Conservation (phyloP, 1,284 basidiomycete species). For the Pyrrhoderma noxium region DNA sequence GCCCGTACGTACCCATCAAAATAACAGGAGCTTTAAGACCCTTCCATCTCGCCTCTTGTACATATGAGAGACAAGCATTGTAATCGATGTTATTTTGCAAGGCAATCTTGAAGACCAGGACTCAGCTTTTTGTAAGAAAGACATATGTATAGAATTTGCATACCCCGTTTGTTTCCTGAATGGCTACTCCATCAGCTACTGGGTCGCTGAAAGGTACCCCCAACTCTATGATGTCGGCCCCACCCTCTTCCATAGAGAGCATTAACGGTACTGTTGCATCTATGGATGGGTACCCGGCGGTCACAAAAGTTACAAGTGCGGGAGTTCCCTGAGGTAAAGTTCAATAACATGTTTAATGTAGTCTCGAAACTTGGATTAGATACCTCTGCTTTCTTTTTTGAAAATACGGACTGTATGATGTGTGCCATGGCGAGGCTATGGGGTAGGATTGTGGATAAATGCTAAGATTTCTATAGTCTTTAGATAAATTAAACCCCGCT, state of each 20-base stretch:
- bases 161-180: conserved; percentile 89
- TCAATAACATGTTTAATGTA: conserved; percentile 3
- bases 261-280: conserved; percentile 83
- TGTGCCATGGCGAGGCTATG: conserved; percentile 49
- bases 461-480: no score
- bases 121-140: conserved; percentile 2
- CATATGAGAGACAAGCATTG: conserved; percentile 63
- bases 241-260: conserved; percentile 88
- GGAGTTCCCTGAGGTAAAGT: conserved; percentile 48
- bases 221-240: conserved; percentile 92
- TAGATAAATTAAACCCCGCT: no score
- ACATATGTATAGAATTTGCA: conserved; percentile 25
- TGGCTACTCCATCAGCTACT: conserved; percentile 88
- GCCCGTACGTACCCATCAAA: conserved; percentile 72
- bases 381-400: conserved; percentile 63
- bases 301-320: conserved; percentile 84
- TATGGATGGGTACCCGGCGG: conserved; percentile 79
- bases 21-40: conserved; percentile 85
- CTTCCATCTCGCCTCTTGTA: conserved; percentile 72
- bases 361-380: conserved; percentile 5
- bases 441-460: no score
- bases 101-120: conserved; percentile 52
- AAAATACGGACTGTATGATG: conserved; percentile 68
- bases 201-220: conserved; percentile 97
- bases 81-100: conserved; percentile 77